These are phyloP conservation scores for Microsporum ferrugineum DNA, from an alignment of 2,329 filamentous ascomycete species.

Conservation along the genomic window DNA sequence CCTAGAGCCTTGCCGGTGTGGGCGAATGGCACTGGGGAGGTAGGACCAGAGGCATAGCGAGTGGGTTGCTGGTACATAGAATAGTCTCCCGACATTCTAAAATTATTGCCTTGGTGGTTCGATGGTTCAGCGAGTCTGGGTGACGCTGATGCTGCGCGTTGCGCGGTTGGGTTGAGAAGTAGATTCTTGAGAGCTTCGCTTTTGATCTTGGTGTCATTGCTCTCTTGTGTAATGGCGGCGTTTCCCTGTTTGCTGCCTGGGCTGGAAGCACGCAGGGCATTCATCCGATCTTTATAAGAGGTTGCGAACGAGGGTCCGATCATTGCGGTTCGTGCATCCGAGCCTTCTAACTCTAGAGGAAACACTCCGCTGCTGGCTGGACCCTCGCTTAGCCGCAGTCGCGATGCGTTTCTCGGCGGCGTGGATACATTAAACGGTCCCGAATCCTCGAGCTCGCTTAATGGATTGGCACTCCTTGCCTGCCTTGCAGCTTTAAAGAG, in stretches of 20 bases:
- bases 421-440: background rate
- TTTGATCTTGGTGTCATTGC: conserved; percentile 33
- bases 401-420: background rate
- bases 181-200: conserved; percentile 37
- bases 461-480: conserved; percentile 43
- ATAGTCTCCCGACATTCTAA: background rate
- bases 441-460: conserved; percentile 31
- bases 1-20: background rate
- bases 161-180: conserved; percentile 33
- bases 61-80: background rate
- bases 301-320: conserved; percentile 59
- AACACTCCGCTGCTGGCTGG: conserved; percentile 47
- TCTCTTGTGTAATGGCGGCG: conserved; percentile 20
- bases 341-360: conserved; percentile 56
- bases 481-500: conserved; percentile 81
- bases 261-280: conserved; percentile 30
- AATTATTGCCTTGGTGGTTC: background rate
- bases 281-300: conserved; percentile 37
- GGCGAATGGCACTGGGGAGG: background rate
- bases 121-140: conserved; percentile 12
- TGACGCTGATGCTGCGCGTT: conserved; percentile 25
- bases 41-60: conserved; percentile 1
- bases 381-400: conserved; percentile 35
- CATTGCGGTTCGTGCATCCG: conserved; percentile 38
- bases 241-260: background rate